Percentiles rank a stretch among this genome's conserved stretches.
Evolutionary conservation across 805 yeast species (phyloP).

Genomic region (Saturnispora kantuleensis): DNA sequence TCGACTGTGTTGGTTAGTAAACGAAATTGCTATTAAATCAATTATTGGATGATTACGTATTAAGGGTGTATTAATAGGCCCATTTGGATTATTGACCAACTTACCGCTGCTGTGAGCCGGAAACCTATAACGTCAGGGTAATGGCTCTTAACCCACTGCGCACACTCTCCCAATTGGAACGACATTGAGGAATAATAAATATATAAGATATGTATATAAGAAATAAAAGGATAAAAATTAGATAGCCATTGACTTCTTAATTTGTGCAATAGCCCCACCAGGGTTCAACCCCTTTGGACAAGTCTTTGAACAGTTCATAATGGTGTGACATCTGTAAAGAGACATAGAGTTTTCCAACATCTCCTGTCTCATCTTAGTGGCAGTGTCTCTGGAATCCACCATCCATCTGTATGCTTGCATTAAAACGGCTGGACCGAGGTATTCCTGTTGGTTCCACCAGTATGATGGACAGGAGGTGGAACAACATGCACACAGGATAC

Average conservation of each 20-base stretch:
- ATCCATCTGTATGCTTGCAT: conserved; percentile 99
- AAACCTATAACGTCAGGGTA: too few species aligned
- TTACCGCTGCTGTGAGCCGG: too few species aligned
- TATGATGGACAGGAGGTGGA: conserved; percentile 98
- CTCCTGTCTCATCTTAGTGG: conserved; percentile 67
- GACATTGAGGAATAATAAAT: background rate
- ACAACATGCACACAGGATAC: conserved; percentile 97
- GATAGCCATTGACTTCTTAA: conserved; percentile 86
- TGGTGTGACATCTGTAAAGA: conserved; percentile 96
- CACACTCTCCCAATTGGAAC: too few species aligned
- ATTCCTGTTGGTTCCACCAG: conserved; percentile 99
- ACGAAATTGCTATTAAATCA: background rate
- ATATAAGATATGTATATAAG: conserved; percentile 3
- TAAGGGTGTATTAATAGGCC: too few species aligned
- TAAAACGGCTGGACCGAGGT: conserved; percentile 96
- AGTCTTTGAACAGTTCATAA: conserved; percentile 96
- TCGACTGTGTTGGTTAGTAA: background rate
- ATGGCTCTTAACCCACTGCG: too few species aligned
- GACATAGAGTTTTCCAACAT: conserved; percentile 96
- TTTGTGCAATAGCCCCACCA: conserved; percentile 93
- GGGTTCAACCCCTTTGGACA: conserved; percentile 99
- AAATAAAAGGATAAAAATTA: conserved; percentile 26
- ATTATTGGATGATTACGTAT: too few species aligned
- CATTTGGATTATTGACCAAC: too few species aligned
- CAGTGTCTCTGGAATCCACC: conserved; percentile 93